phyloP scores from a whole-genome alignment of 805 yeast species.

The Saccharomycopsis javanensis region DNA sequence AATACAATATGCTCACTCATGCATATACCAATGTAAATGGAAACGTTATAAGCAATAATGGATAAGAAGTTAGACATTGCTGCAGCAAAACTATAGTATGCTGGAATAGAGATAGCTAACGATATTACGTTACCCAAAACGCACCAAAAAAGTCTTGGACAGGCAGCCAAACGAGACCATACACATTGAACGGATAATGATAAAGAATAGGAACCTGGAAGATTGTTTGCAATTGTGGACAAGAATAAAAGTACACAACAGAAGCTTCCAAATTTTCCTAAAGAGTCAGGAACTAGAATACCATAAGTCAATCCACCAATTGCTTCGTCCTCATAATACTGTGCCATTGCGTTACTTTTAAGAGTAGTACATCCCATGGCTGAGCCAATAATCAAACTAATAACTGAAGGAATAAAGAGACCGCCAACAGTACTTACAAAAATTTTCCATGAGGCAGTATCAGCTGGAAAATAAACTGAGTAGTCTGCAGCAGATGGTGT shows the following conservation, averaged over 20 bases:
- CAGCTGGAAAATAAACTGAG: slow-evolving; percentile 73
- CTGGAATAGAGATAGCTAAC: slow-evolving; percentile 84
- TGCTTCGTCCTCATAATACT: slow-evolving; percentile 41
- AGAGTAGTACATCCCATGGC: slow-evolving; percentile 66
- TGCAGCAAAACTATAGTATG: slow-evolving; percentile 57
- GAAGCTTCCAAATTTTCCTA: slow-evolving; percentile 85
- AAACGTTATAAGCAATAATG: slow-evolving; percentile 82
- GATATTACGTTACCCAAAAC: slow-evolving; percentile 62
- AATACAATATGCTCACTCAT: slow-evolving; percentile 75
- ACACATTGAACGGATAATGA: slow-evolving; percentile 80
- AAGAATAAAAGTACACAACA: slow-evolving; percentile 75
- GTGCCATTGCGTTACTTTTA: slow-evolving; percentile 36
- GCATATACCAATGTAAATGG: slow-evolving; percentile 69
- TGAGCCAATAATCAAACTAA: slow-evolving; percentile 76
- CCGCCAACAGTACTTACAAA: slow-evolving; percentile 59
- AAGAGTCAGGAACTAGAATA: slow-evolving; percentile 65
- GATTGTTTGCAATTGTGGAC: slow-evolving; percentile 83
- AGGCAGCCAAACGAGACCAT: slow-evolving; percentile 59
- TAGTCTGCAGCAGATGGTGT: slow-evolving; percentile 87
- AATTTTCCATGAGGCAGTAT: slow-evolving; percentile 47
- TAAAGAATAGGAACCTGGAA: slow-evolving; percentile 89
- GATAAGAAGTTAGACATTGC: slow-evolving; percentile 85
- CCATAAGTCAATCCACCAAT: slow-evolving; percentile 81
- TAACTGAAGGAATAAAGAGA: slow-evolving; percentile 54
- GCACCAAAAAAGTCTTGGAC: slow-evolving; percentile 84